Evolutionary conservation across 2,329 filamentous ascomycete genomes (phyloP), one percentile per base, ranked within the genome.

Genomic region (Claviceps monticola): DNA sequence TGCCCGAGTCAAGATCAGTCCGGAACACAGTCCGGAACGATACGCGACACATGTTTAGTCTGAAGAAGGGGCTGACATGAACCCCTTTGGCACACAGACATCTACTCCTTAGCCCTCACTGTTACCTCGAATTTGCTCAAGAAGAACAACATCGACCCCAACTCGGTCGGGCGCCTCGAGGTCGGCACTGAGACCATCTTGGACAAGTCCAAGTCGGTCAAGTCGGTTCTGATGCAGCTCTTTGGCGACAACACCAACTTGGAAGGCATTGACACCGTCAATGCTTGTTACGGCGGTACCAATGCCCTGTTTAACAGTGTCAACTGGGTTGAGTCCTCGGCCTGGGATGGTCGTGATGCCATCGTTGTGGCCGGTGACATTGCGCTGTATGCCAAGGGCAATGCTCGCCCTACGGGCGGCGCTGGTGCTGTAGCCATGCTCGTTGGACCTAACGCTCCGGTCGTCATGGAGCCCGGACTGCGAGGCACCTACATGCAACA

Each of bases 171-270:
- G 59, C 84, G 86, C 62, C 76, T 91, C 63, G 86, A 91, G 73
- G 86, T 91, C 62, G 86, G 86, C 63, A 91, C 86, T 51, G 86
- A 91, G 77, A 91, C 86, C 57, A 74, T 91, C 52, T 74, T 91
- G 64, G 86, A 91, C 78, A 91, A 91, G 76, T 90, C 86, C 66
- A 91, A 91, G 78, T 90, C 86, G 46, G 86, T 90, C 73, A 91
- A 91, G 79, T 84, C 85, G 34, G 85, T 91, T 56, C 73, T 91
- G 58, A 91, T 91, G 86, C 86, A 90, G 74, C 76, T 91, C 46
- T 89, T 91, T 61, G 79, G 83, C 64, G 83, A 86, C 61, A 91
- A 91, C 74, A 85, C 82, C 72, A 89, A 86, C 73, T 74, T 91
- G 55, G 86, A 91, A 73, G 86, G 86, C 68, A 78, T 90, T 49